Evolutionary conservation across 2,329 filamentous ascomycete species (phyloP).

Genomic region (Sclerotinia sclerotiorum): DNA sequence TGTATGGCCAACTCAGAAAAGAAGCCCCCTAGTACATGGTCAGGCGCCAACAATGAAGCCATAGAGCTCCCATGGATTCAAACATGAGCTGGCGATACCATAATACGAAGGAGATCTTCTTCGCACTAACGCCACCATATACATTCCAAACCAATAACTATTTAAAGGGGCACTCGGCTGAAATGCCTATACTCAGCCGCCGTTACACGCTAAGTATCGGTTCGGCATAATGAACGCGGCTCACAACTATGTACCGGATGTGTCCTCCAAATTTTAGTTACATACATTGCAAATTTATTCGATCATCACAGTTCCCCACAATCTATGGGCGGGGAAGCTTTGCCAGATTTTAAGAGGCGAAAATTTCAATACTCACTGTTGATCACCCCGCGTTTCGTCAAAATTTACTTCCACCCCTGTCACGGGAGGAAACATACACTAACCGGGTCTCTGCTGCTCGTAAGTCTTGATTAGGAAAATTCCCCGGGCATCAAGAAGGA

Average conservation of each 20-base stretch:
- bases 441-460: conserved; percentile 19
- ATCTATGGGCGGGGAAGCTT: background rate
- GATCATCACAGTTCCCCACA: conserved; percentile 10
- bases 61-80: background rate
- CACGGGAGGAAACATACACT: conserved; percentile 9
- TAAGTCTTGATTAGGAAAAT: conserved; percentile 16
- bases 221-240: conserved; percentile 8
- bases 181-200: conserved; percentile 4
- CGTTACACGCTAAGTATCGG: conserved; percentile 12
- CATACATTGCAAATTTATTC: background rate
- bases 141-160: background rate
- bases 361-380: background rate
- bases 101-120: background rate
- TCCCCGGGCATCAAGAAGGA: background rate
- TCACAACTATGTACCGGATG: conserved; percentile 14
- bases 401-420: conserved; percentile 1
- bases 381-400: conserved; percentile 18
- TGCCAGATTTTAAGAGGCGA: background rate
- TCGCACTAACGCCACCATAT: background rate
- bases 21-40: background rate
- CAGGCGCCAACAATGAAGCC: background rate
- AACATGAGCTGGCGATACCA: background rate
- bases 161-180: background rate
- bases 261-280: background rate
- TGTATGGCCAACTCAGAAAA: background rate